Evolutionary conservation across 495 filamentous ascomycete species (phyloP).

Genomic region (Neurospora hispaniola): DNA sequence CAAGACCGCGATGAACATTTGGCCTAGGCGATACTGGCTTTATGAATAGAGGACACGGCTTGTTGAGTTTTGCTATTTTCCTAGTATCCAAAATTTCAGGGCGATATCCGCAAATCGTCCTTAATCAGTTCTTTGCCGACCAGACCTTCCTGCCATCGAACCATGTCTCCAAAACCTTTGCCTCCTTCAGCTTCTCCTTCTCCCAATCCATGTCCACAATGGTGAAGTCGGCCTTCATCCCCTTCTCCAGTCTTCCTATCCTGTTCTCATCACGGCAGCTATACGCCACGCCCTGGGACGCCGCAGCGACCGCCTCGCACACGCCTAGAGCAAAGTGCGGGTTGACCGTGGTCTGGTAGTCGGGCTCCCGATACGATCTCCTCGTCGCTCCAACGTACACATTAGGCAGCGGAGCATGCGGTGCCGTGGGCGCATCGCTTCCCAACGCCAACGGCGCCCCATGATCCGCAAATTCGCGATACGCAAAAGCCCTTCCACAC

Average conservation of each 20-base stretch:
- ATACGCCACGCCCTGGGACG: conserved; percentile 47
- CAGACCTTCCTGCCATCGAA: conserved; percentile 41
- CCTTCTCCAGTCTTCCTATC: conserved; percentile 37
- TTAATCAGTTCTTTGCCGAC: conserved; percentile 1
- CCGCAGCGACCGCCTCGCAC: conserved; percentile 41
- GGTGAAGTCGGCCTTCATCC: conserved; percentile 46
- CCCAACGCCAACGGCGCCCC: conserved; percentile 47
- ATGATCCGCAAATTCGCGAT: conserved; percentile 45
- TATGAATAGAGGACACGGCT: conserved; percentile 3
- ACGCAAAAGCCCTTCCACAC: conserved; percentile 47
- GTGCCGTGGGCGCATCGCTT: conserved; percentile 51
- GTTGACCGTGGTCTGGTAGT: conserved; percentile 39
- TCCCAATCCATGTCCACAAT: conserved; percentile 50
- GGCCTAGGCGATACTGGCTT: conserved; percentile 33
- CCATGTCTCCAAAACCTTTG: conserved; percentile 46
- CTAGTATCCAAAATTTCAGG: neutral
- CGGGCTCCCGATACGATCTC: conserved; percentile 40
- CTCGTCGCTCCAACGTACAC: conserved; percentile 52
- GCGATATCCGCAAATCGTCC: neutral
- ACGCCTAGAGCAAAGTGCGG: conserved; percentile 41
- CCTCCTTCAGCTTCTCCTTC: conserved; percentile 39
- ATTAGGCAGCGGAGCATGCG: conserved; percentile 44
- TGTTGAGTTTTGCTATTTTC: neutral
- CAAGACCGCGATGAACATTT: conserved; percentile 50
- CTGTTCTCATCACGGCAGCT: conserved; percentile 46